phyloP scores from a whole-genome alignment of 768 basidiomycete species.

The Rhizopogon vesiculosus region DNA sequence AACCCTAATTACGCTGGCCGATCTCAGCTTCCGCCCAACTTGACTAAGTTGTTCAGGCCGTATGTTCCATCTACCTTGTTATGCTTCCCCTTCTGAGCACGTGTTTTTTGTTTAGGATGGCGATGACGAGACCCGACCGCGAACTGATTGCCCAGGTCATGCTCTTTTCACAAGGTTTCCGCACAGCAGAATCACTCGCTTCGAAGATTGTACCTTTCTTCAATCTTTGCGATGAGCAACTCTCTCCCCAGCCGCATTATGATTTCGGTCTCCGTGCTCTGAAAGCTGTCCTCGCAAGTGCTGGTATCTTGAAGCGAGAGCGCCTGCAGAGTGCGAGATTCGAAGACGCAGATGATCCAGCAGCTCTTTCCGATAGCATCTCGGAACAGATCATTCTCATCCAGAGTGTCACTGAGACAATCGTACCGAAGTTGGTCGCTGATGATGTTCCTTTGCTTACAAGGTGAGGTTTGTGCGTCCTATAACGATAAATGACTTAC shows the following conservation, averaged over 20 bases:
- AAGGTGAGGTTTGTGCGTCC: constrained; percentile 45
- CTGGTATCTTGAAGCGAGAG: constrained; percentile 96
- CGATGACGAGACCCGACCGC: constrained; percentile 97
- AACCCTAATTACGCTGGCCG: constrained; percentile 99
- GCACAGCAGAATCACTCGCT: constrained; percentile 95
- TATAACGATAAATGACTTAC: background rate
- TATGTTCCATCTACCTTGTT: constrained; percentile 33
- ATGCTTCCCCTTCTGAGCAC: constrained; percentile 8
- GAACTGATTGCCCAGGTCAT: constrained; percentile 99
- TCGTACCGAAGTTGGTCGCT: constrained; percentile 96
- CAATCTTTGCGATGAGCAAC: constrained; percentile 95
- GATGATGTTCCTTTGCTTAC: constrained; percentile 94
- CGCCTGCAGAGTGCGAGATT: constrained; percentile 51
- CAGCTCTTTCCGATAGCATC: constrained; percentile 61
- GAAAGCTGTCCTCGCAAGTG: constrained; percentile 94
- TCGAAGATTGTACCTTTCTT: constrained; percentile 99
- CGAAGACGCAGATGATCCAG: constrained; percentile 38
- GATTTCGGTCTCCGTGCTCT: constrained; percentile 98
- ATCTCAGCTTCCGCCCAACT: constrained; percentile 81
- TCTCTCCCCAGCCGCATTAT: constrained; percentile 97
- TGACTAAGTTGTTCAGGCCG: constrained; percentile 93
- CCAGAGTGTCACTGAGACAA: constrained; percentile 97
- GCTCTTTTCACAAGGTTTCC: constrained; percentile 99
- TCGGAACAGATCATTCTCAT: constrained; percentile 97
- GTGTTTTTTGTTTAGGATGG: constrained; percentile 59